These are phyloP conservation scores for Diaporthe aspalathi DNA, from an alignment of 2,329 filamentous ascomycete species.

Conservation along the genomic window DNA sequence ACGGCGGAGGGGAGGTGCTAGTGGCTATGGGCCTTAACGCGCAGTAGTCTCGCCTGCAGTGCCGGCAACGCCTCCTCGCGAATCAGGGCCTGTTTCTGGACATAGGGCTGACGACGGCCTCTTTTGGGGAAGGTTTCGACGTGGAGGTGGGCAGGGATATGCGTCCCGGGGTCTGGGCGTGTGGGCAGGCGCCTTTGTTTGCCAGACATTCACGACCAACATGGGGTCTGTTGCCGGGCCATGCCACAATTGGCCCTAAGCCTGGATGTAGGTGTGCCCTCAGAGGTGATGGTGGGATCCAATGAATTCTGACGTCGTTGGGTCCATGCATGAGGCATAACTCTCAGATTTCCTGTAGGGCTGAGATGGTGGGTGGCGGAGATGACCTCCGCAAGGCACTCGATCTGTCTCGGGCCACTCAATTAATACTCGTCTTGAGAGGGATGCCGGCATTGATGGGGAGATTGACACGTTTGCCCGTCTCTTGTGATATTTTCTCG, in stretches of 20 bases:
- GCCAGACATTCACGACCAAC: background rate
- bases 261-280: conserved; percentile 7
- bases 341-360: conserved; percentile 29
- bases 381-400: background rate
- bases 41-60: background rate
- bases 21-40: background rate
- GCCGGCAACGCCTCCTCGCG: conserved; percentile 32
- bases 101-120: conserved; percentile 29
- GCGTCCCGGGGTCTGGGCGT: background rate
- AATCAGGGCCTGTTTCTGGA: conserved; percentile 22
- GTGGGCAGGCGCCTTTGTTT: conserved; percentile 6
- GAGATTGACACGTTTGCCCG: background rate
- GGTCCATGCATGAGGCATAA: conserved; percentile 26
- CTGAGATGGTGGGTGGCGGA: conserved; percentile 36
- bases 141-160: conserved; percentile 15
- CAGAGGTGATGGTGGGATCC: background rate
- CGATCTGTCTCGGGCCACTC: background rate
- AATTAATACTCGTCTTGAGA: background rate
- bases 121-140: background rate
- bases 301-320: background rate
- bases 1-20: conserved; percentile 21
- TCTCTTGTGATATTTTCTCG: background rate
- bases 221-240: background rate
- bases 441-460: background rate
- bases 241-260: conserved; percentile 10